Percentiles rank a stretch among this genome's conserved stretches.
phyloP scores from a whole-genome alignment of 2,329 filamentous ascomycete genomes.

The Fusarium tanahbumbuense region DNA sequence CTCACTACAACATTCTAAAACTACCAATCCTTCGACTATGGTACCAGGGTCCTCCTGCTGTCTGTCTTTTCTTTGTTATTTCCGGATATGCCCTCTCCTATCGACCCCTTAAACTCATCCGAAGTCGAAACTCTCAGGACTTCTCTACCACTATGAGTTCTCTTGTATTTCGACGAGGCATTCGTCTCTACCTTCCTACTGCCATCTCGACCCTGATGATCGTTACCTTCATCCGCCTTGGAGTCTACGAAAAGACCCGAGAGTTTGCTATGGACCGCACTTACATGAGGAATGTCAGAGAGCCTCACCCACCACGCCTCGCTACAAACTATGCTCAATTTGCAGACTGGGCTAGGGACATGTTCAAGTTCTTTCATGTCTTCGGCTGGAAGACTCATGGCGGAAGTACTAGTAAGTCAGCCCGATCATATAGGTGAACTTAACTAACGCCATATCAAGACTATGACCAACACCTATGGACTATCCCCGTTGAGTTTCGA shows the following conservation, averaged over 20 bases:
- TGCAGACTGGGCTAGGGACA: constrained; percentile 59
- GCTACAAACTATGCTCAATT: constrained; percentile 55
- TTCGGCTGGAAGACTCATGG: constrained; percentile 63
- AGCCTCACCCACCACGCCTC: constrained; percentile 58
- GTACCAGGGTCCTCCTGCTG: constrained; percentile 67
- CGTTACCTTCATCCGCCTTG: constrained; percentile 57
- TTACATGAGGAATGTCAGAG: constrained; percentile 62
- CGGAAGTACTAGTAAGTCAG: constrained; percentile 57
- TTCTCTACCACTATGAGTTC: constrained; percentile 61
- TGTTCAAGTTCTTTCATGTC: constrained; percentile 63
- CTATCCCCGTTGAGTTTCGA: constrained; percentile 70
- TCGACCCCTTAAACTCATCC: constrained; percentile 61
- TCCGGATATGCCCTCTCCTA: constrained; percentile 71
- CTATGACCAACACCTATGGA: constrained; percentile 72
- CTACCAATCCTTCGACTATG: constrained; percentile 66
- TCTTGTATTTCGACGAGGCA: constrained; percentile 62
- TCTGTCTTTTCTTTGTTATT: constrained; percentile 72
- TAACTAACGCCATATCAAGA: constrained; percentile 34
- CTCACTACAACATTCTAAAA: constrained; percentile 61
- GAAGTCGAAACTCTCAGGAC: constrained; percentile 52
- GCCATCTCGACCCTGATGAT: constrained; percentile 63
- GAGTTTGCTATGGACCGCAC: constrained; percentile 57
- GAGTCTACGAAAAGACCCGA: constrained; percentile 61
- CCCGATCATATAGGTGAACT: not conserved
- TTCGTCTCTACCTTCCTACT: constrained; percentile 65